Evolutionary conservation across 441 rosid species (phyloP).

Genomic region (Croton laevigatus): DNA sequence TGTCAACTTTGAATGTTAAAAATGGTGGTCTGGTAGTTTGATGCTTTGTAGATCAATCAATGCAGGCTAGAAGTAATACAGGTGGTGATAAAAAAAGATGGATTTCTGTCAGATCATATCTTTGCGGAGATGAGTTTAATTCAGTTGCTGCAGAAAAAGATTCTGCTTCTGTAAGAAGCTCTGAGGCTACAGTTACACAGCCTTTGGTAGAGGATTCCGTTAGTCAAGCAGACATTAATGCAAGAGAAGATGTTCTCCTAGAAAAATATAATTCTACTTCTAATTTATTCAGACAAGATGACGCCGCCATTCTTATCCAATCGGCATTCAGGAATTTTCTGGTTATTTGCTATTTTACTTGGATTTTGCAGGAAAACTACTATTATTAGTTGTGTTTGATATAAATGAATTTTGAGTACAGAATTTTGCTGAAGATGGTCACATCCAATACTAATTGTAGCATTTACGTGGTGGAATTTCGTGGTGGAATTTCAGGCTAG

Average conservation of each 20-base stretch:
- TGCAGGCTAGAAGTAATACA: constrained; percentile 44
- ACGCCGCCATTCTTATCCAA: constrained; percentile 73
- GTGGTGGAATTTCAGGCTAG: constrained; percentile 44
- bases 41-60: not conserved
- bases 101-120: constrained; percentile 62
- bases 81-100: constrained; percentile 51
- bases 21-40: not conserved
- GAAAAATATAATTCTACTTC: constrained; percentile 47
- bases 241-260: constrained; percentile 24
- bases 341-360: constrained; percentile 33
- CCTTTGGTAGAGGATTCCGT: constrained; percentile 29
- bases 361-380: not conserved
- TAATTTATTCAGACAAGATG: constrained; percentile 51
- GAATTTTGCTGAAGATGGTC: too few relatives aligned
- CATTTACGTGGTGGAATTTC: too few relatives aligned
- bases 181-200: constrained; percentile 46
- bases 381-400: not conserved
- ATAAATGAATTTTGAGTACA: too few relatives aligned
- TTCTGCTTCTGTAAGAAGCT: constrained; percentile 66
- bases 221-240: constrained; percentile 24
- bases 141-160: constrained; percentile 73
- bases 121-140: constrained; percentile 69
- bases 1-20: not conserved
- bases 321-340: constrained; percentile 60
- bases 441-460: not conserved